Base-by-base conservation (phyloP, 164 flowering plant species). In the Amborella trichopoda region DNA sequence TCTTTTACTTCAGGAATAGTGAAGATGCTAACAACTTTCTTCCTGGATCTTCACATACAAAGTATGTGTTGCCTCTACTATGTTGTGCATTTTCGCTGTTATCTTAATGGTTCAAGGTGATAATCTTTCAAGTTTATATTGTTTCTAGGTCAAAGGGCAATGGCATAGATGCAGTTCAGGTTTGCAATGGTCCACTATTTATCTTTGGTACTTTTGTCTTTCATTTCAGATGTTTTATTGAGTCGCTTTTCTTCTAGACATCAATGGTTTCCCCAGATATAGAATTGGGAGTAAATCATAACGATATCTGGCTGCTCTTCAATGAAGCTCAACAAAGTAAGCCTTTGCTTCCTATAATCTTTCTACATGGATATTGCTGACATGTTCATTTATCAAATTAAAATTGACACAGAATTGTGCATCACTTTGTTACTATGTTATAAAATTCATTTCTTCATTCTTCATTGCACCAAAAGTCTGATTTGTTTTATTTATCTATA, bases 321-420 rank as follows among this genome's bases (percentile, higher is more conserved):
- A 66, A 37, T 40, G 90, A 77, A 67, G 90, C 95, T 48, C 84
- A 81, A 57, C 64, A 66, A 54, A 84, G 95, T 84, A 56, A 53
- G 73, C 57, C 28, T 5, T 32, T 26, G 37, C 28, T 10, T 5
- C 38, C 17, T n/a, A 4, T 27, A 40, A 26, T 21, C 23, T 39
- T 18, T 28, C 32, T 5, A 28, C 17, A 17, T 26, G 13, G 30
- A 21, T 12, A 25, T 44, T 44, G 48, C 32, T n/a, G 19, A 16
- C n/a, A 6, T 22, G n/a, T 6, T 25, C 19, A 25, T 16, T 43
- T 43, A 9, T 18, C n/a, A 12, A 23, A 28, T 12, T 9, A 23
- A 23, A 2, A 43, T 23, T 40, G 17, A 3, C 44, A 40, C 0
- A 19, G 44, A 6, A 19, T n/a, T 40, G 5, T 20, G 44, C 20